A percentile compares a stretch with the other conserved stretches of the same genome.
These are phyloP conservation scores for Diaporthe vaccinii DNA, from an alignment of 2,329 filamentous ascomycete species.

Conservation along the genomic window DNA sequence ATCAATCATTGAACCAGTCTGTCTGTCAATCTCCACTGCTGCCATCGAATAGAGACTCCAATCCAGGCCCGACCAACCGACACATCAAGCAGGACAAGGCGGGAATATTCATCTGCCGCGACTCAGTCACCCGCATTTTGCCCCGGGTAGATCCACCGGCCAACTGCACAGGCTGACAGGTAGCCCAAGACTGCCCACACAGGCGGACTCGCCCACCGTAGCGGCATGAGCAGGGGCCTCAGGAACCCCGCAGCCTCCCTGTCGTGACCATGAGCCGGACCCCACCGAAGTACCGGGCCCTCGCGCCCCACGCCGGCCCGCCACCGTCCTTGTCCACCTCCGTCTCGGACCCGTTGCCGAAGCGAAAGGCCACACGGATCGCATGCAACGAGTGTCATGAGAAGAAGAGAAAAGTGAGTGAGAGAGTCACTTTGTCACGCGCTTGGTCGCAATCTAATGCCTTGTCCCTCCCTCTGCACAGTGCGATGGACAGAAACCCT, in stretches of 20 bases:
- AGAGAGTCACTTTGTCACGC: too few relatives aligned
- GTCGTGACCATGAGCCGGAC: background rate
- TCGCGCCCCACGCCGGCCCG: background rate
- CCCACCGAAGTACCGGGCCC: background rate
- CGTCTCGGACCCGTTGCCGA: background rate
- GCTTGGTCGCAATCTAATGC: background rate
- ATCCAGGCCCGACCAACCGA: background rate
- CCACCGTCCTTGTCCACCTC: background rate
- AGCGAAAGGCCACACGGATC: background rate
- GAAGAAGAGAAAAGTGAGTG: conserved; percentile 6
- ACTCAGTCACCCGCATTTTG: conserved; percentile 7
- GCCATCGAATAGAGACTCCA: background rate
- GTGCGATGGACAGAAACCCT: background rate
- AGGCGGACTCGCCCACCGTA: background rate
- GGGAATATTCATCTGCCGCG: background rate
- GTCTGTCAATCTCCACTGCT: background rate
- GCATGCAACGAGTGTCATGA: conserved; percentile 8
- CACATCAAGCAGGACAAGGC: too few relatives aligned
- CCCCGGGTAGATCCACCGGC: too few relatives aligned
- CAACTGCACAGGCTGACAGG: too few relatives aligned
- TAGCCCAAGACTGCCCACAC: too few relatives aligned
- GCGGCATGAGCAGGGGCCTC: too few relatives aligned
- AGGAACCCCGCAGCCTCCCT: background rate
- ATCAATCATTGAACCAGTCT: background rate
- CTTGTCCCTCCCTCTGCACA: background rate